These are phyloP conservation scores for Aspergillus sp. DNA, from an alignment of 2,329 filamentous ascomycete species.

Conservation along the genomic window DNA sequence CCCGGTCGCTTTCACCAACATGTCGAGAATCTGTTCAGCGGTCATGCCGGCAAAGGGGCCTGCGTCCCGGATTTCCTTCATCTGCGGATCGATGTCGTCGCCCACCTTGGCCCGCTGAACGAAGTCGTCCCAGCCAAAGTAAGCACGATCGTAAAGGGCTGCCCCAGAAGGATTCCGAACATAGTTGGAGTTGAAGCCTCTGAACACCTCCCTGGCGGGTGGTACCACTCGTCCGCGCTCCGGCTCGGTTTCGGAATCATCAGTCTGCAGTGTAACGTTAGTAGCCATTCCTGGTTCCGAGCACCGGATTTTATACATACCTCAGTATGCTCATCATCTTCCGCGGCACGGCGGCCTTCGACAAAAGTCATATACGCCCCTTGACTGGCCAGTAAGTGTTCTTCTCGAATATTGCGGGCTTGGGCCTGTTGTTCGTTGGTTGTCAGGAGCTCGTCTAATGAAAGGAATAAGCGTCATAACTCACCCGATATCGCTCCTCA, in stretches of 20 bases:
- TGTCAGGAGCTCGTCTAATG: not conserved
- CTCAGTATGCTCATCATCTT: conserved; percentile 46
- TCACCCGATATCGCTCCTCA: conserved; percentile 35
- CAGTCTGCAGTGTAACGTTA: conserved; percentile 26
- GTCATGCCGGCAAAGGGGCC: conserved; percentile 27
- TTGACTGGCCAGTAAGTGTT: conserved; percentile 42
- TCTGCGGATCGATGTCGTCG: conserved; percentile 41
- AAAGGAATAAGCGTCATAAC: conserved; percentile 7
- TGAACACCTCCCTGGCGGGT: conserved; percentile 27
- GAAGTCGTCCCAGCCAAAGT: conserved; percentile 44
- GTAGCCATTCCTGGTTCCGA: conserved; percentile 5
- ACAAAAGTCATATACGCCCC: conserved; percentile 44
- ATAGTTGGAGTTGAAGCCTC: conserved; percentile 39
- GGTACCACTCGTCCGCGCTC: conserved; percentile 29
- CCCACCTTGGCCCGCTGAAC: conserved; percentile 41
- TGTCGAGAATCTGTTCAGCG: conserved; percentile 25
- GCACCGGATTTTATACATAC: conserved; percentile 21
- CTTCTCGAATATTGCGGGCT: conserved; percentile 34
- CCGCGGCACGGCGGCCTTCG: conserved; percentile 40
- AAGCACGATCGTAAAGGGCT: conserved; percentile 36
- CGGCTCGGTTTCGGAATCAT: conserved; percentile 33
- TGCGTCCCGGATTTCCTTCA: conserved; percentile 38
- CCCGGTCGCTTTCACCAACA: conserved; percentile 34
- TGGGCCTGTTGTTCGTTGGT: not conserved
- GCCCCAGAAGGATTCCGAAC: conserved; percentile 39